Evolutionary conservation across 805 yeast genomes (phyloP), one percentile per base, ranked within the genome.

Genomic region (Candida sithepensis): DNA sequence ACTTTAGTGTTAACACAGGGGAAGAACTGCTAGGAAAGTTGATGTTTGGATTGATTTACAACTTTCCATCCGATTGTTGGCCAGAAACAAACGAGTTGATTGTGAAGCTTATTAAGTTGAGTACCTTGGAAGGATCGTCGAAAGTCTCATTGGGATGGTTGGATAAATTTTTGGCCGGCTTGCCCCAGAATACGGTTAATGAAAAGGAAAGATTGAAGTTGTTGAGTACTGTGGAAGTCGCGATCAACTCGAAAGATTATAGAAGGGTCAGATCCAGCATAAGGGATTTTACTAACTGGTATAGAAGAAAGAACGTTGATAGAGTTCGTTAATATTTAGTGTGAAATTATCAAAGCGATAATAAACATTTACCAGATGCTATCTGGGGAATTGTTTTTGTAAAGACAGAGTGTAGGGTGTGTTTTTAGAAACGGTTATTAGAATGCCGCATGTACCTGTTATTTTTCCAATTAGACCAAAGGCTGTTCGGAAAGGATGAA

Each of bases 281-380:
- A 45, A 79, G 82, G 58, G 92, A 85, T 61, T 92, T 91, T 61
- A 80, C 88, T 36, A 80, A 75, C 46, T 87, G 96, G 94, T 90
- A 88, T 66, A 69, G 84, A 28, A 73, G 96, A 56, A 85, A 88
- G 63, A 85, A 88, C 57, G 77, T 88, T 23, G 59, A 63, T 38
- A 56, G 70, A 46, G 44, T 52, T 33, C 47, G 44, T 42, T 34
- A 42, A 37, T 44, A n/a, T n/a, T n/a, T n/a, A n/a, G n/a, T n/a
- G n/a, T n/a, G n/a, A n/a, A n/a, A n/a, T n/a, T n/a, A n/a, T n/a
- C n/a, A n/a, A n/a, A 33, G 22, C 12, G 14, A 8, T 4, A 4
- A 12, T 41, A 28, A 21, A 24, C 28, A 7, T 24, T 24, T 24
- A 24, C 9, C 9, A 24, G 6, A 24, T 24, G 28, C 10, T 24